These are phyloP conservation scores for Verticillium dahliae DNA, from an alignment of 2,329 filamentous ascomycete genomes.

Conservation along the genomic window DNA sequence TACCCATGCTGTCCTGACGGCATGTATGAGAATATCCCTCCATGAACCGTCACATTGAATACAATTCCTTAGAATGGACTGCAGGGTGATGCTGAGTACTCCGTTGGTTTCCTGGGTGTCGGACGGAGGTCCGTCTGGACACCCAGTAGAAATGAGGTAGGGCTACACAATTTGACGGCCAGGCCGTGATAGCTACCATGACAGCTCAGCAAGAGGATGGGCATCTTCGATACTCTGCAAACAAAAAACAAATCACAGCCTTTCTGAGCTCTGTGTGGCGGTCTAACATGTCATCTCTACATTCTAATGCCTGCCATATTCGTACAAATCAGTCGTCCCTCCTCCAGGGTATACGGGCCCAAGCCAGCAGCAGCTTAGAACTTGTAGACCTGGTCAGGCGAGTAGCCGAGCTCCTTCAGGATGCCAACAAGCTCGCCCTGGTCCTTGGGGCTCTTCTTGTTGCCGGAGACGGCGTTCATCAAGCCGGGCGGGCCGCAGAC, in stretches of 20 bases:
- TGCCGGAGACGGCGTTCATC: slow-evolving; percentile 88
- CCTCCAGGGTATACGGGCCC: no score
- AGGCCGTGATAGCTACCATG: no score
- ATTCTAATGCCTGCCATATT: slow-evolving; percentile 7
- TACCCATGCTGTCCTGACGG: no score
- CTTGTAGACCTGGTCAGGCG: slow-evolving; percentile 82
- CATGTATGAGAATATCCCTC: background rate
- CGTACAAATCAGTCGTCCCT: slow-evolving; percentile 1
- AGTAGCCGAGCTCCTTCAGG: slow-evolving; percentile 72
- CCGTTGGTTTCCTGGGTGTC: no score
- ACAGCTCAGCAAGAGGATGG: no score
- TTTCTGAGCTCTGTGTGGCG: background rate
- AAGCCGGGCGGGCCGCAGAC: slow-evolving; percentile 88
- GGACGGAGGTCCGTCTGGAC: no score
- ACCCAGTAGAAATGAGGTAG: no score
- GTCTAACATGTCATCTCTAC: slow-evolving; percentile 4
- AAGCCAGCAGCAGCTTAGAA: slow-evolving; percentile 46
- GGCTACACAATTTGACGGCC: no score
- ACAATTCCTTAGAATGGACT: no score
- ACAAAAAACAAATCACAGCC: background rate
- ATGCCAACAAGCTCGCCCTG: slow-evolving; percentile 84
- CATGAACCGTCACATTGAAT: background rate
- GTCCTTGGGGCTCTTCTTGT: slow-evolving; percentile 86
- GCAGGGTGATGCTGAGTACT: no score
- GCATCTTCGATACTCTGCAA: background rate